Base-by-base conservation (phyloP, 1,139 yeast genomes). In the Taphrina pruni region DNA sequence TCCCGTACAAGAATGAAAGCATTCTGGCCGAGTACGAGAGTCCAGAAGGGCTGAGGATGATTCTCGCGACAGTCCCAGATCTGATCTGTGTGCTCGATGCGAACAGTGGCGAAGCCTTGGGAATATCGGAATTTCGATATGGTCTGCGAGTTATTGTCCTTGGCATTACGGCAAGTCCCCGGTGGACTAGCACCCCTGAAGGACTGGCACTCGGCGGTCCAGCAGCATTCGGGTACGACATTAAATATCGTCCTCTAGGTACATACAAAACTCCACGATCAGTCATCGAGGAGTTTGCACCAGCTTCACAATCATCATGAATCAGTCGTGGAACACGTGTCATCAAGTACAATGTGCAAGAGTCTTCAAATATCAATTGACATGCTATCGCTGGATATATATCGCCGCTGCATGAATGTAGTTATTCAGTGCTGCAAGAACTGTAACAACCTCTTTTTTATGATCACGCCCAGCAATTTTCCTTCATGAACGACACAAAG, bases 1-100 rank as follows among this genome's bases (percentile, higher is more conserved):
- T 82, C 52, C 84, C 85, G 14, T 82, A 82, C 77, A 82, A 82
- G 73, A 82, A 83, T 71, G 85, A 82, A 73, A 83, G 82, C 71
- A 78, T 83, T 50, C 75, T 76, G 39, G 81, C 81, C 20, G 77
- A 72, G 66, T 46, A 60, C 32, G 55, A 60, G 36, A 70, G 74
- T 45, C 74, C 73, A 38, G 72, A 72, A 17, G 69, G 73, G 32
- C 74, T 72, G 11, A 58, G 76, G 73, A 52, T 77, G 68, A 75
- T 74, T 36, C 76, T 81, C 17, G 79, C 81, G 38, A 78, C 83
- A 1, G 85, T 83, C 21, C 86, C 86, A 2, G 85, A 83, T 72
- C 73, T 83, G 68, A 82, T 83, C 68, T 76, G 83, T 5, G 82
- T 83, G 1, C 74, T 81, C 58, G 84, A 83, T 72, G 74, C 78